A percentile compares a stretch with the other conserved stretches of the same genome.
Conservation (phyloP, 768 basidiomycete genomes). For the Hericium coralloides region DNA sequence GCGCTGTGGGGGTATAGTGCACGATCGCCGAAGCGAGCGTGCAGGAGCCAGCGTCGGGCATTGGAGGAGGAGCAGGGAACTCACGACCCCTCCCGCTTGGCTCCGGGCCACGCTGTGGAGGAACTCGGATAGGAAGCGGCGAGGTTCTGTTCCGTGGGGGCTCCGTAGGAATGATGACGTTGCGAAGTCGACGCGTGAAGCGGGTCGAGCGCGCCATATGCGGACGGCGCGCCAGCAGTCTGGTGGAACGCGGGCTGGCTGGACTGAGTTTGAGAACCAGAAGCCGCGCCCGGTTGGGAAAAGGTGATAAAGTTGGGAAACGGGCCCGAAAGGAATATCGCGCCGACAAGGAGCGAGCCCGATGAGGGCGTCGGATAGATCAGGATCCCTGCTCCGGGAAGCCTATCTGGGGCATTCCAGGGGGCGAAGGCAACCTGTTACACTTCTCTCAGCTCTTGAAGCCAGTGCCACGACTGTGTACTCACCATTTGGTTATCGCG, state of each 20-base stretch:
- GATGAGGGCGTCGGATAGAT: slow-evolving; percentile 11
- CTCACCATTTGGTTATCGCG: slow-evolving; percentile 45
- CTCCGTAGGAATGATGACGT: neutral
- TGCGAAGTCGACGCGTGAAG: neutral
- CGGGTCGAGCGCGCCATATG: neutral
- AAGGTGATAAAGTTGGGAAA: slow-evolving; percentile 36
- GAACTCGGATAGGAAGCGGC: neutral
- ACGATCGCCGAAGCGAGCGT: neutral
- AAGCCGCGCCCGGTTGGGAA: slow-evolving; percentile 6
- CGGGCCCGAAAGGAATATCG: slow-evolving; percentile 32
- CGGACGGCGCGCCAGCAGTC: neutral
- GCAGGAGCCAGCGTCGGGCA: neutral
- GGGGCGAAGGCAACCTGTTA: slow-evolving; percentile 9
- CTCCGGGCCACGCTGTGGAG: neutral
- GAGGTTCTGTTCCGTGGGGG: neutral
- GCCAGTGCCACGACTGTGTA: slow-evolving; percentile 1
- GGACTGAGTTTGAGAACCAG: slow-evolving; percentile 34
- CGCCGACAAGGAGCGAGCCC: slow-evolving; percentile 9
- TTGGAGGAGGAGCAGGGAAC: neutral
- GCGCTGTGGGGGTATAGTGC: neutral
- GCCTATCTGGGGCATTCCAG: slow-evolving; percentile 5
- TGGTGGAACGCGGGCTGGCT: slow-evolving; percentile 5
- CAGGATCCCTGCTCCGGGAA: slow-evolving; percentile 13
- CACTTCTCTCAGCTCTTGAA: neutral
- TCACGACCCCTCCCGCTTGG: neutral